Conservation (phyloP, 768 basidiomycete genomes). For the Mycena vitilis region DNA sequence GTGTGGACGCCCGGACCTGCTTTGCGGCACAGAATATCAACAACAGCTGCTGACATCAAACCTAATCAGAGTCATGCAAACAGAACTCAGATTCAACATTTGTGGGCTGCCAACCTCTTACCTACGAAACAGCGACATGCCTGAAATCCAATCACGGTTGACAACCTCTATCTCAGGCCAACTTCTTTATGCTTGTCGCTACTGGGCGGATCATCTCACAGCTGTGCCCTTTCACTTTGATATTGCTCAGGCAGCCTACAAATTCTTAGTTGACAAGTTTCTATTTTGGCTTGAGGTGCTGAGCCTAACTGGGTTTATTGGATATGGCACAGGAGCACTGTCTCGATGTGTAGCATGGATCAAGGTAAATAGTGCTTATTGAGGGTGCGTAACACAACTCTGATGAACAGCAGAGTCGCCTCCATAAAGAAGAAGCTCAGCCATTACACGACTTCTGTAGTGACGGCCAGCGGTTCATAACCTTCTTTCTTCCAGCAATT, state of each 20-base stretch:
- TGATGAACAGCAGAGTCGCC: no score
- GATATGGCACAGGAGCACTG: background rate
- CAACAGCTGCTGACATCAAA: background rate
- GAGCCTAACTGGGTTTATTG: background rate
- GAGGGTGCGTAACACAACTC: no score
- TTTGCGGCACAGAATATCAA: background rate
- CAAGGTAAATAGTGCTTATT: background rate
- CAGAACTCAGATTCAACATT: conserved; percentile 4
- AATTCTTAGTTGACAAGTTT: background rate
- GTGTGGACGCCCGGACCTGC: background rate
- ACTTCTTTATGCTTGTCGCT: conserved; percentile 3
- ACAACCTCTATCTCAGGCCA: background rate
- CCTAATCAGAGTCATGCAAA: background rate
- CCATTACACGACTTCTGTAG: no score
- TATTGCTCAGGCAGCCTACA: background rate
- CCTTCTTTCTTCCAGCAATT: no score
- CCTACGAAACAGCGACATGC: background rate
- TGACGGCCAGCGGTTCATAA: no score
- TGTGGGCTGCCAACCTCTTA: conserved; percentile 7
- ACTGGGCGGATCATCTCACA: conserved; percentile 10
- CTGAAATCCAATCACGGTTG: background rate
- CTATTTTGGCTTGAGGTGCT: conserved; percentile 26
- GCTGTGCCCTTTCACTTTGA: background rate
- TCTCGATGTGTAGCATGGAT: background rate
- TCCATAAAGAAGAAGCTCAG: no score